These are phyloP conservation scores for Huntiella decipiens DNA, from an alignment of 2,329 filamentous ascomycete genomes.

Conservation along the genomic window DNA sequence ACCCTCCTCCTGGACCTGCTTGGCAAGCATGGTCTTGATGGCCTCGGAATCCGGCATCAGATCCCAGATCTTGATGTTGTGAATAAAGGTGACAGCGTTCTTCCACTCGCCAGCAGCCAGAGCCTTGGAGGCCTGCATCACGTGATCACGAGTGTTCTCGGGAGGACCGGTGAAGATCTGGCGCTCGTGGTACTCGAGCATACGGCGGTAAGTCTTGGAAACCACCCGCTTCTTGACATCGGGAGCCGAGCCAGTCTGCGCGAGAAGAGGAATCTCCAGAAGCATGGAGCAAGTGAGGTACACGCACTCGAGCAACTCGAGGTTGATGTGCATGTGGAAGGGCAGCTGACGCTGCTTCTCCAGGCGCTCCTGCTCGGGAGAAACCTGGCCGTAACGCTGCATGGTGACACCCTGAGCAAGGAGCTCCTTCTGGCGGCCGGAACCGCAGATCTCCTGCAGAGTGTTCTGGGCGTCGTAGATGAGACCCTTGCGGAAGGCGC, in stretches of 20 bases:
- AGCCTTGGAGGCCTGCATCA: slow-evolving; percentile 97
- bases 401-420: slow-evolving; percentile 97
- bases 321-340: slow-evolving; percentile 99
- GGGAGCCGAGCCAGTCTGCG: slow-evolving; percentile 88
- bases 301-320: slow-evolving; percentile 92
- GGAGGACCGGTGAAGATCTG: slow-evolving; percentile 97
- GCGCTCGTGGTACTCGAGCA: slow-evolving; percentile 98
- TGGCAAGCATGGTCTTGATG: slow-evolving; percentile 93
- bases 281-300: slow-evolving; percentile 99
- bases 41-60: slow-evolving; percentile 81
- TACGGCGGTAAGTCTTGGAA: slow-evolving; percentile 97
- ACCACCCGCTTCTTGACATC: slow-evolving; percentile 96
- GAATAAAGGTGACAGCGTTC: slow-evolving; percentile 82
- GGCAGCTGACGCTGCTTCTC: slow-evolving; percentile 95
- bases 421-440: slow-evolving; percentile 91
- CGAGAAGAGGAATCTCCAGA: slow-evolving; percentile 89
- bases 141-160: slow-evolving; percentile 96
- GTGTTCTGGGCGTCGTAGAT: slow-evolving; percentile 97
- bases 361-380: slow-evolving; percentile 89
- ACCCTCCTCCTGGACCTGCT: slow-evolving; percentile 97
- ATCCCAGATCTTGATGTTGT: slow-evolving; percentile 99
- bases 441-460: slow-evolving; percentile 93
- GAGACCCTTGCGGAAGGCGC: slow-evolving; percentile 90
- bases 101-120: slow-evolving; percentile 97
- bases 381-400: slow-evolving; percentile 89